Conservation (phyloP, 768 basidiomycete species). For the Rhizopogon roseolus region DNA sequence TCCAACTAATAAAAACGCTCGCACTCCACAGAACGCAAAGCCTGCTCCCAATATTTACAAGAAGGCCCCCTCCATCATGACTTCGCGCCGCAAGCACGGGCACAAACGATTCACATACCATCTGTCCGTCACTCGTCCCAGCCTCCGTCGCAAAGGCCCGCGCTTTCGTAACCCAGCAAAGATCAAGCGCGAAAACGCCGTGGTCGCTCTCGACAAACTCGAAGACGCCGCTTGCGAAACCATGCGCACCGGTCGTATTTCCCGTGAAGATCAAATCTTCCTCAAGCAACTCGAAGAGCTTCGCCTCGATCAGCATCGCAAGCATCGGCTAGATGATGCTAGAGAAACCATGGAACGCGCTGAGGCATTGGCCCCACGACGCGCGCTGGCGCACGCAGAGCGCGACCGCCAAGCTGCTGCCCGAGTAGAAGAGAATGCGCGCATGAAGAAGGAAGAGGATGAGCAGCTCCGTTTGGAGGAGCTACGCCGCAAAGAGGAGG, state of each 20-base stretch:
- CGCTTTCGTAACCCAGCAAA: background rate
- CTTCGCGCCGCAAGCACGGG: constrained; percentile 9
- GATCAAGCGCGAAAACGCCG: background rate
- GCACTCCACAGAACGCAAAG: background rate
- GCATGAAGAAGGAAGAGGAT: constrained; percentile 8
- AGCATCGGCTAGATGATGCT: constrained; percentile 12
- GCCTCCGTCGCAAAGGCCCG: constrained; percentile 3
- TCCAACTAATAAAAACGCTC: background rate
- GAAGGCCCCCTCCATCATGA: background rate
- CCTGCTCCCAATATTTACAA: background rate
- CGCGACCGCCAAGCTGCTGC: constrained; percentile 15
- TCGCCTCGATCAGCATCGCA: constrained; percentile 7
- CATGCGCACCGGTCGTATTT: constrained; percentile 14
- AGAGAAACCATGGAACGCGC: constrained; percentile 21
- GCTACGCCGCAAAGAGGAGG: constrained; percentile 6
- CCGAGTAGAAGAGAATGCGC: constrained; percentile 10
- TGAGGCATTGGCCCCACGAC: constrained; percentile 5
- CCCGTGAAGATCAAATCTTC: constrained; percentile 18
- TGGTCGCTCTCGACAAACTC: constrained; percentile 2
- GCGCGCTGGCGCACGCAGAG: constrained; percentile 10
- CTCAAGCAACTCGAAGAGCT: constrained; percentile 16
- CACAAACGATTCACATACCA: constrained; percentile 14
- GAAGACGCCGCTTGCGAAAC: background rate
- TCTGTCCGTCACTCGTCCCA: background rate
- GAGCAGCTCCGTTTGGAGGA: constrained; percentile 18